A percentile compares a stretch with the other conserved stretches of the same genome.
phyloP scores from a whole-genome alignment of 2,329 filamentous ascomycete species.

The Trichoderma cornu-damae region DNA sequence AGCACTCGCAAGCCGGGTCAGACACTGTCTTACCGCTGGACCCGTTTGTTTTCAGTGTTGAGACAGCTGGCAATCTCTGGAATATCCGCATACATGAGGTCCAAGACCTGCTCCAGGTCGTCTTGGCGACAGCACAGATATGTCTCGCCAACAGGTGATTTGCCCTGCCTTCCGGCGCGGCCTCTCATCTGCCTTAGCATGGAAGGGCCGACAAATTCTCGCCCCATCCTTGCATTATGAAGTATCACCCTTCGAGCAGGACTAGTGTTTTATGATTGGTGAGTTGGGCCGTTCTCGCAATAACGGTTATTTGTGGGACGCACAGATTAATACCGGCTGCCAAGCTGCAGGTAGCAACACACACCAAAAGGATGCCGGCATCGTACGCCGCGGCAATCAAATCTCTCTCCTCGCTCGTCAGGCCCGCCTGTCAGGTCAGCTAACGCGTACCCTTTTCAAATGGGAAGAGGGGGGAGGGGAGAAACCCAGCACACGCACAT shows the following conservation, averaged over 20 bases:
- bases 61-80: constrained; percentile 66
- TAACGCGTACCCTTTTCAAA: neutral
- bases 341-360: constrained; percentile 72
- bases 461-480: too few relatives aligned
- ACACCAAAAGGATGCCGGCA: constrained; percentile 59
- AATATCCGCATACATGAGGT: constrained; percentile 67
- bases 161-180: constrained; percentile 71
- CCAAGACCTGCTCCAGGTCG: constrained; percentile 64
- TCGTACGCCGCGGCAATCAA: constrained; percentile 68
- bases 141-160: constrained; percentile 71
- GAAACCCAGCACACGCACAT: constrained; percentile 30
- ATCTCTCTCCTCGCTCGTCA: constrained; percentile 71
- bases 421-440: constrained; percentile 47
- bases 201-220: constrained; percentile 69
- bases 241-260: constrained; percentile 68
- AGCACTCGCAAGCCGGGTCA: neutral
- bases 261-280: constrained; percentile 27
- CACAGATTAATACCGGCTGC: constrained; percentile 76
- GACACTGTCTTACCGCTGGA: constrained; percentile 51
- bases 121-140: constrained; percentile 66
- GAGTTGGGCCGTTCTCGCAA: constrained; percentile 3
- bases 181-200: constrained; percentile 80
- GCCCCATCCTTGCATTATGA: constrained; percentile 69
- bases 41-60: constrained; percentile 59
- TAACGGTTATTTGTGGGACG: constrained; percentile 15